These are phyloP conservation scores for Phalaenopsis hybrid DNA, from an alignment of 116 monocot genomes.

Conservation along the genomic window DNA sequence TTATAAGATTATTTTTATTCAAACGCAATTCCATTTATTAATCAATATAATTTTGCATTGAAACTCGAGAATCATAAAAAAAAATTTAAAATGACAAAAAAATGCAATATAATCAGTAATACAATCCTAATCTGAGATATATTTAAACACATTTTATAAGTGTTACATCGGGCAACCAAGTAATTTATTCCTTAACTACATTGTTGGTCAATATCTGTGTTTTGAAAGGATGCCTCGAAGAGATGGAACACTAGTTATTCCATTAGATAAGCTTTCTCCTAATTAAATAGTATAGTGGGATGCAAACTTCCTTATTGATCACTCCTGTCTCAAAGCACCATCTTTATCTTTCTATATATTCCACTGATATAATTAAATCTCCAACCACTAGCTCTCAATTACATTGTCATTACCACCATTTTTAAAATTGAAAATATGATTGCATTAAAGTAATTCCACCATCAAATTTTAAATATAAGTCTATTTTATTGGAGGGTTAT, in stretches of 20 bases:
- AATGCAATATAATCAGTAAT: too few relatives aligned
- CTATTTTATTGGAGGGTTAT: too few relatives aligned
- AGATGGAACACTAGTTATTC: neutral
- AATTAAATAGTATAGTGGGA: neutral
- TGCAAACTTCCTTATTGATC: neutral
- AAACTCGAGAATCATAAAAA: too few relatives aligned
- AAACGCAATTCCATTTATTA: too few relatives aligned
- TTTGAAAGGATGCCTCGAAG: neutral
- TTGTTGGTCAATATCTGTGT: neutral
- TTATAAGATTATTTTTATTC: too few relatives aligned
- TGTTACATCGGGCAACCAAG: neutral
- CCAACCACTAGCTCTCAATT: conserved; percentile 1
- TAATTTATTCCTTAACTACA: neutral
- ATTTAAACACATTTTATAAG: too few relatives aligned
- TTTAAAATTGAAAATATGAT: neutral
- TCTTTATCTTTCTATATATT: neutral
- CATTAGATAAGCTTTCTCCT: neutral
- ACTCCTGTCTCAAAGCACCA: neutral
- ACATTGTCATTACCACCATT: neutral
- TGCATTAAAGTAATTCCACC: neutral
- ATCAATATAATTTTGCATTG: neutral
- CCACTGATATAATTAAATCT: neutral
- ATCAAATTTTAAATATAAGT: neutral
- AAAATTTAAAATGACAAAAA: too few relatives aligned
- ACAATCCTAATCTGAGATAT: too few relatives aligned